phyloP scores from a whole-genome alignment of 2,329 filamentous ascomycete genomes.

The Alternaria ventricosa region DNA sequence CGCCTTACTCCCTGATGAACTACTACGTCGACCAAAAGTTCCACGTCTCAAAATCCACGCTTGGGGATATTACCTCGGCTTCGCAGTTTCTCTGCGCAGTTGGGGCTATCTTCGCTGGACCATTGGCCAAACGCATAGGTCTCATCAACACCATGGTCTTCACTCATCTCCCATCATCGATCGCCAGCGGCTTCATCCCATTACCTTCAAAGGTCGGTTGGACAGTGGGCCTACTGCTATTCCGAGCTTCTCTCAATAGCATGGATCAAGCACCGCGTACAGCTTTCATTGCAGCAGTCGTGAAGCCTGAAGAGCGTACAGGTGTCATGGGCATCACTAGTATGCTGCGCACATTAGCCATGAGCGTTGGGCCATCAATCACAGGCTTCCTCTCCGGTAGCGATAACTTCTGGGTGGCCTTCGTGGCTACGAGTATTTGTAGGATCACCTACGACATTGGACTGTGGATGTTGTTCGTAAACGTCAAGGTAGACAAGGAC shows the following conservation, averaged over 20 bases:
- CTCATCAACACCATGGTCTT: conserved; percentile 64
- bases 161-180: conserved; percentile 65
- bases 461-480: conserved; percentile 47
- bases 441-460: conserved; percentile 48
- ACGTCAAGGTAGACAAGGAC: conserved; percentile 39
- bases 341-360: conserved; percentile 66
- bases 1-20: conserved; percentile 45
- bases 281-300: conserved; percentile 71
- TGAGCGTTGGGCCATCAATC: conserved; percentile 53
- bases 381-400: conserved; percentile 47
- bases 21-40: conserved; percentile 48
- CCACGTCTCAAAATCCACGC: conserved; percentile 55
- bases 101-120: conserved; percentile 64
- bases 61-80: conserved; percentile 65
- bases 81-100: conserved; percentile 59
- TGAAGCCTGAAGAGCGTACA: conserved; percentile 69
- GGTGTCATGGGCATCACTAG: conserved; percentile 74
- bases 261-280: conserved; percentile 73
- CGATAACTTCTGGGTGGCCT: conserved; percentile 47
- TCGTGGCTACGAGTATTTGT: conserved; percentile 45
- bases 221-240: conserved; percentile 63
- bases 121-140: conserved; percentile 64
- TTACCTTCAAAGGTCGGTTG: conserved; percentile 59
- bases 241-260: conserved; percentile 68
- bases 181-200: conserved; percentile 63